Percentiles rank a stretch among this genome's conserved stretches.
Evolutionary conservation across 495 filamentous ascomycete species (phyloP).

Genomic region (Rhypophila decipiens): DNA sequence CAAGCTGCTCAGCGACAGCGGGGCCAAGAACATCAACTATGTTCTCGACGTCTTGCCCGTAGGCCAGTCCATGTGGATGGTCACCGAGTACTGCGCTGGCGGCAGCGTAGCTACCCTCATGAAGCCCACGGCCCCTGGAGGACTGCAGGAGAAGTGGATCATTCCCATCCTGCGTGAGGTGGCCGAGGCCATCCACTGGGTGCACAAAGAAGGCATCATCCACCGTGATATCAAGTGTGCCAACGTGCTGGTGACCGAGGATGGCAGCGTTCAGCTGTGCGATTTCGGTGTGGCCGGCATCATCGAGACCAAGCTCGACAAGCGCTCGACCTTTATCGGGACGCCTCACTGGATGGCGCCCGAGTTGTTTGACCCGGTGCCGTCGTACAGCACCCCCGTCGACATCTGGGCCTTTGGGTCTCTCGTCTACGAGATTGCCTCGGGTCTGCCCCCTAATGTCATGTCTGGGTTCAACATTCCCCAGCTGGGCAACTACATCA

Average conservation of each 20-base stretch:
- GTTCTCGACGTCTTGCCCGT: slow-evolving; percentile 83
- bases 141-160: slow-evolving; percentile 84
- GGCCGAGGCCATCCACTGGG: slow-evolving; percentile 72
- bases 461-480: slow-evolving; percentile 41
- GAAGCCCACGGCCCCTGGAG: slow-evolving; percentile 57
- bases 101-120: slow-evolving; percentile 88
- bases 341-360: slow-evolving; percentile 98
- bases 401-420: slow-evolving; percentile 96
- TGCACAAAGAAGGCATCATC: slow-evolving; percentile 88
- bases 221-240: slow-evolving; percentile 96
- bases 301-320: slow-evolving; percentile 74
- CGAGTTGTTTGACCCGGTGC: slow-evolving; percentile 60
- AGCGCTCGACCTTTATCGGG: slow-evolving; percentile 87
- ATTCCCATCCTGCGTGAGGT: slow-evolving; percentile 85
- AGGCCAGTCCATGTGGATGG: slow-evolving; percentile 86
- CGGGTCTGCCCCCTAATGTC: slow-evolving; percentile 71
- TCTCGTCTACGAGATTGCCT: slow-evolving; percentile 86
- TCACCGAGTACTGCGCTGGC: slow-evolving; percentile 91
- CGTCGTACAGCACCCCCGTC: slow-evolving; percentile 61
- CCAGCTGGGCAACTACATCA: slow-evolving; percentile 56
- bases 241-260: slow-evolving; percentile 85
- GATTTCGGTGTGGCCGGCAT: slow-evolving; percentile 94
- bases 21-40: slow-evolving; percentile 85
- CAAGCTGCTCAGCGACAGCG: slow-evolving; percentile 73
- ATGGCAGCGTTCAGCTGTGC: slow-evolving; percentile 81